Base-by-base conservation (phyloP, 768 basidiomycete genomes). In the Tephrocybe sp. region DNA sequence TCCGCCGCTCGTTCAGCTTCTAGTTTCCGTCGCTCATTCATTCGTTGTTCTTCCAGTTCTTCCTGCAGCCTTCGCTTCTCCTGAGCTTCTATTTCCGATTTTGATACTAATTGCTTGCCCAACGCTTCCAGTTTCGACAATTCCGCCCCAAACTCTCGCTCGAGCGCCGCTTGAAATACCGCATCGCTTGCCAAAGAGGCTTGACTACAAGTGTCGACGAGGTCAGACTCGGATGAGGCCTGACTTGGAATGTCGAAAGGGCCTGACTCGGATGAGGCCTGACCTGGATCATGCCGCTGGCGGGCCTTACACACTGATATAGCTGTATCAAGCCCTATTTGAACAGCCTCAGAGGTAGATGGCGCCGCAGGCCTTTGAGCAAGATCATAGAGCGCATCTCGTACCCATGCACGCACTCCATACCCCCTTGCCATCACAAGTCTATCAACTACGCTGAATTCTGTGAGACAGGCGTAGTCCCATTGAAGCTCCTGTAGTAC, bases 311-410 rank as follows among this genome's bases (percentile, higher is more conserved):
- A 55, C 33, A 55, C 6, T 13, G 39, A n/a, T 10, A 55, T 46
- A 2, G 49, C 53, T 7, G 49, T 50, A 2, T 39, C 18, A 13
- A 55, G 27, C 13, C 49, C 49, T 12, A 55, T 18, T 13, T 47
- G 27, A 7, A 12, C 24, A 4, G 45, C 53, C 27, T 55, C 53
- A 11, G 24, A 15, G 1, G 21, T 15, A 13, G 53, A 43, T 15
- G 49, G 16, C 4, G 22, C 13, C 34, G 46, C 42, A 15, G 18
- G 27, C 10, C 33, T 25, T 19, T 16, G 16, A 11, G 3, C 36
- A 24, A 55, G 45, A 3, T 50, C 49, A 9, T 19, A 12, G 23
- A 50, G 38, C 13, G 45, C 45, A 22, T 29, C 45, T 6, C 27
- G n/a, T 12, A 47, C 21, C 49, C 49, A 55, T n/a, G 27, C 36